phyloP scores from a whole-genome alignment of 768 basidiomycete genomes.

The Tulasnella sp. region DNA sequence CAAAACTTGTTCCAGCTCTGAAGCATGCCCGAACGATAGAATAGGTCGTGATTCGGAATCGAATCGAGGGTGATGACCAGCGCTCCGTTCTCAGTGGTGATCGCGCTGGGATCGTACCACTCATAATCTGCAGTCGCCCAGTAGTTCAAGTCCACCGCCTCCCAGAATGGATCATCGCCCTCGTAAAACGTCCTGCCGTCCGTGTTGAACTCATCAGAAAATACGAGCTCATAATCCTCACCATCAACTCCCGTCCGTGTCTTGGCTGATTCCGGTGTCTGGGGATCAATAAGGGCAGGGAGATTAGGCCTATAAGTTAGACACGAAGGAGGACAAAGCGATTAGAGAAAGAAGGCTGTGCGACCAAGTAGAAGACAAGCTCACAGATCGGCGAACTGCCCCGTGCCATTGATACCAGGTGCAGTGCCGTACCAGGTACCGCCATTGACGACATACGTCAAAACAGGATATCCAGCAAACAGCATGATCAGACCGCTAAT shows the following conservation, averaged over 20 bases:
- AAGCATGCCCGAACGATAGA: conserved; percentile 64
- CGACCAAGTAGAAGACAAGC: conserved; percentile 17
- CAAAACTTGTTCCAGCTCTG: conserved; percentile 85
- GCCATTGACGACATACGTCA: conserved; percentile 36
- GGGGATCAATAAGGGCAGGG: conserved; percentile 54
- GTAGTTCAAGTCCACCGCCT: conserved; percentile 46
- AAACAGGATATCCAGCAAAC: conserved; percentile 76
- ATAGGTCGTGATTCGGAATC: conserved; percentile 42
- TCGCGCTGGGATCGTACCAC: conserved; percentile 61
- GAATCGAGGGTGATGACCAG: conserved; percentile 61
- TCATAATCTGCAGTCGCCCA: conserved; percentile 57
- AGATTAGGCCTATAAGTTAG: conserved; percentile 28
- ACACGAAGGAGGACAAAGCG: conserved; percentile 14
- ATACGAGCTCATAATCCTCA: conserved; percentile 54
- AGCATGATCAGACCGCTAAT: conserved; percentile 51
- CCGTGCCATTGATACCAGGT: conserved; percentile 55
- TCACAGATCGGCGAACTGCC: conserved; percentile 49
- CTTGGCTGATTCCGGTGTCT: conserved; percentile 50
- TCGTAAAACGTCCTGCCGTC: conserved; percentile 63
- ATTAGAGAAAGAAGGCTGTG: not conserved
- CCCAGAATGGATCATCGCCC: conserved; percentile 36
- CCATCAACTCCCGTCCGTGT: conserved; percentile 65
- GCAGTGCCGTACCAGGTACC: conserved; percentile 34
- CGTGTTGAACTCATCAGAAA: conserved; percentile 71
- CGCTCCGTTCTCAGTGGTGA: conserved; percentile 53